These are phyloP conservation scores for Colletotrichum sublineola DNA, from an alignment of 2,329 filamentous ascomycete species.

Conservation along the genomic window DNA sequence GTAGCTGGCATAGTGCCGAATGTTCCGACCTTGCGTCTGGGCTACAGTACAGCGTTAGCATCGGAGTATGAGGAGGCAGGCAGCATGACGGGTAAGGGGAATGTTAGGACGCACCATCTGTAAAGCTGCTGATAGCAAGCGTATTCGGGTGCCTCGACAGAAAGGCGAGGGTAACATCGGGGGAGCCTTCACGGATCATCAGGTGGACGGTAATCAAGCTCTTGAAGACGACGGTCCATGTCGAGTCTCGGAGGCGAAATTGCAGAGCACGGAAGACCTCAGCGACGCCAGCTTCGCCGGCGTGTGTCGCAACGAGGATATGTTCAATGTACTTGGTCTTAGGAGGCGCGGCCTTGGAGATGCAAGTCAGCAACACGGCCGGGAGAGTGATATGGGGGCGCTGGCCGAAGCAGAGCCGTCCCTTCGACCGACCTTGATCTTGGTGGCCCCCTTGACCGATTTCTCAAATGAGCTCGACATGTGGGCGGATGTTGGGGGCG, in stretches of 20 bases:
- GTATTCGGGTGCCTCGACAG: conserved; percentile 85
- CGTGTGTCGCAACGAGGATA: conserved; percentile 94
- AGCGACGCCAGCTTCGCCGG: conserved; percentile 92
- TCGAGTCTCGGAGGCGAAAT: conserved; percentile 90
- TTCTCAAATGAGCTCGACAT: conserved; percentile 97
- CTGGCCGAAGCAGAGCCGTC: conserved; percentile 4
- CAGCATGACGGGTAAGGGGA: not conserved
- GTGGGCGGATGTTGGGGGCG: conserved; percentile 23
- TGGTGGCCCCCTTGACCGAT: conserved; percentile 98
- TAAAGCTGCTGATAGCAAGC: conserved; percentile 90
- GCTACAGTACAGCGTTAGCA: conserved; percentile 63
- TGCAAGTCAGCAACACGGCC: conserved; percentile 40
- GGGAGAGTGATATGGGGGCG: conserved; percentile 11
- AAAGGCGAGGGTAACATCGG: conserved; percentile 88
- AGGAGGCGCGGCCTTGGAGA: conserved; percentile 74
- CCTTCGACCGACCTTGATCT: conserved; percentile 80
- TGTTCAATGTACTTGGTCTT: conserved; percentile 99
- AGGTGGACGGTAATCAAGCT: conserved; percentile 94
- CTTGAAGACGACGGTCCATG: conserved; percentile 99
- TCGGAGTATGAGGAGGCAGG: not conserved
- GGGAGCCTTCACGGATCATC: conserved; percentile 96
- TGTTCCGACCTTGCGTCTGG: conserved; percentile 95
- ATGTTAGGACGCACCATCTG: conserved; percentile 78
- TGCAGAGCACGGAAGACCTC: conserved; percentile 96
- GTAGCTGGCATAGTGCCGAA: conserved; percentile 91